These are phyloP conservation scores for Parascedosporium putredinis DNA, from an alignment of 2,329 filamentous ascomycete species.

Conservation along the genomic window DNA sequence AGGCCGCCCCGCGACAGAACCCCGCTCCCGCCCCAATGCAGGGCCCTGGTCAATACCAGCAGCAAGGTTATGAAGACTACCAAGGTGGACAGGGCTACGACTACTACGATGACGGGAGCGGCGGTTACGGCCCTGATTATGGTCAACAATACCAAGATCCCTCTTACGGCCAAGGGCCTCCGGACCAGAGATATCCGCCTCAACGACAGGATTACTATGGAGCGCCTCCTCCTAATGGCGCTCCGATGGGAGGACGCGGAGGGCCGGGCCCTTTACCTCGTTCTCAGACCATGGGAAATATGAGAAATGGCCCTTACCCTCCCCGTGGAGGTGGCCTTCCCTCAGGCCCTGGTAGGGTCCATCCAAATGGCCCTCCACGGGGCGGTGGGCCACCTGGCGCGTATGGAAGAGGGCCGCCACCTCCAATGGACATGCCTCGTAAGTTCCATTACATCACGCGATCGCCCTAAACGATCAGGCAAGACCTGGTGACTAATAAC, in stretches of 20 bases:
- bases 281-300: constrained; percentile 15
- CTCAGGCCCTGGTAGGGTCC: constrained; percentile 9
- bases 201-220: constrained; percentile 34
- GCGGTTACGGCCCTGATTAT: constrained; percentile 26
- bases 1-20: constrained; percentile 24
- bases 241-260: background rate
- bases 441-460: no score
- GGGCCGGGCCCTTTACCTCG: constrained; percentile 16
- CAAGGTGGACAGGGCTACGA: constrained; percentile 35
- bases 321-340: constrained; percentile 19
- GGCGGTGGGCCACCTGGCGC: constrained; percentile 17
- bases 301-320: constrained; percentile 28
- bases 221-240: constrained; percentile 20
- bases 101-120: constrained; percentile 29
- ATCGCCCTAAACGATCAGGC: no score
- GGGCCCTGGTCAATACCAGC: constrained; percentile 18
- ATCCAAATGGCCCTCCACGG: constrained; percentile 13
- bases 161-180: constrained; percentile 33
- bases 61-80: constrained; percentile 32
- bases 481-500: no score
- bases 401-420: constrained; percentile 20
- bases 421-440: constrained; percentile 23
- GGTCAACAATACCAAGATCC: constrained; percentile 32
- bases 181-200: constrained; percentile 26
- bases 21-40: constrained; percentile 20